Conservation (phyloP, 2,329 filamentous ascomycete genomes). For the Tolypocladium cylindrosporum region DNA sequence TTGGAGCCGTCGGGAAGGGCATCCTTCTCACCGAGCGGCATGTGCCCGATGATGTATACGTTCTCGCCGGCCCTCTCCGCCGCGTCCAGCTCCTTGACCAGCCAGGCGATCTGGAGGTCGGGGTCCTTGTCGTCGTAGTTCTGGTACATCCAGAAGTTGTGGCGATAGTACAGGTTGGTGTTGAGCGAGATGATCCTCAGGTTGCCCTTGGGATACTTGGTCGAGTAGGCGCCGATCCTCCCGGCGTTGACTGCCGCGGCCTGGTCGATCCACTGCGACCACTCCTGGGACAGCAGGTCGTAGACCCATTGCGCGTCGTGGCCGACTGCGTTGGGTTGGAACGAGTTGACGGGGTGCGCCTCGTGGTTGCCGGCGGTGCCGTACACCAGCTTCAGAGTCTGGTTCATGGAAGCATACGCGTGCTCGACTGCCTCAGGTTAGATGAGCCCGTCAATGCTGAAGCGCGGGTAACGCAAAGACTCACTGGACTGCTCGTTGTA, state of each 20-base stretch:
- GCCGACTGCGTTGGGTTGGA: slow-evolving; percentile 28
- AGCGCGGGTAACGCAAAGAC: not conserved
- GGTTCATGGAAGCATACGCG: slow-evolving; percentile 36
- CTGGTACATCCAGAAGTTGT: slow-evolving; percentile 46
- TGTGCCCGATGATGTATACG: slow-evolving; percentile 49
- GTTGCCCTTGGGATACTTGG: slow-evolving; percentile 29
- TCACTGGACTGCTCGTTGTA: slow-evolving; percentile 21
- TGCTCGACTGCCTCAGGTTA: slow-evolving; percentile 22
- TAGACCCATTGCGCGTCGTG: slow-evolving; percentile 41
- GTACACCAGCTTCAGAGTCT: slow-evolving; percentile 33
- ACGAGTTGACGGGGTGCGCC: slow-evolving; percentile 38
- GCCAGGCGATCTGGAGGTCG: slow-evolving; percentile 40
- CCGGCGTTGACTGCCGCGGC: slow-evolving; percentile 17
- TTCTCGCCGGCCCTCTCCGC: slow-evolving; percentile 41
- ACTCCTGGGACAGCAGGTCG: slow-evolving; percentile 32
- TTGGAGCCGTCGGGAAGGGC: slow-evolving; percentile 42
- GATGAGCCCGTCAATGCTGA: not conserved
- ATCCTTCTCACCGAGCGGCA: slow-evolving; percentile 39
- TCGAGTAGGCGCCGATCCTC: slow-evolving; percentile 38
- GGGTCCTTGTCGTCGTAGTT: slow-evolving; percentile 37
- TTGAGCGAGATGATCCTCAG: slow-evolving; percentile 50
- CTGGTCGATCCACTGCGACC: slow-evolving; percentile 36
- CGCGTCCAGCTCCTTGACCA: slow-evolving; percentile 40
- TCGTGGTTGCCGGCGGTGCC: slow-evolving; percentile 49
- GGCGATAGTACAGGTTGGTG: slow-evolving; percentile 46